These are phyloP conservation scores for Croton laevigatus DNA, from an alignment of 441 rosid genomes.

Conservation along the genomic window DNA sequence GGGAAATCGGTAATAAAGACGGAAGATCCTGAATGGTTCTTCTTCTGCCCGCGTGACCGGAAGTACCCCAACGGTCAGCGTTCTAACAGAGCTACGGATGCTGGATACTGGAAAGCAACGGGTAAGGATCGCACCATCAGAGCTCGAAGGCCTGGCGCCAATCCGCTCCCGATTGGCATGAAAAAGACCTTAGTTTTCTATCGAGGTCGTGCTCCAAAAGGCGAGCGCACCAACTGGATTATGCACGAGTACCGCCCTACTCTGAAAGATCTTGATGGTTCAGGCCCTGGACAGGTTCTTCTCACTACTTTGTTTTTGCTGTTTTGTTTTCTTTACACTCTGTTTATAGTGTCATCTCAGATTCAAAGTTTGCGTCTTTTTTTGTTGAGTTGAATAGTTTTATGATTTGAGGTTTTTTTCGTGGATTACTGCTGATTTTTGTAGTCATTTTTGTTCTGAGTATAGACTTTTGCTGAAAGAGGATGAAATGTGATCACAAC, in stretches of 20 bases:
- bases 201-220: slow-evolving; percentile 88
- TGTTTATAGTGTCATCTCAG: background rate
- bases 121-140: slow-evolving; percentile 89
- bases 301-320: background rate
- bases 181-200: slow-evolving; percentile 90
- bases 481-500: background rate
- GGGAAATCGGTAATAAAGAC: slow-evolving; percentile 79
- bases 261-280: slow-evolving; percentile 63
- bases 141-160: slow-evolving; percentile 42
- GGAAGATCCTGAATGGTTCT: slow-evolving; percentile 92
- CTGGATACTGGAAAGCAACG: slow-evolving; percentile 92
- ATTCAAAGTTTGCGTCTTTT: background rate
- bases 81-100: slow-evolving; percentile 83
- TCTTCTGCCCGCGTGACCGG: slow-evolving; percentile 84
- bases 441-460: background rate
- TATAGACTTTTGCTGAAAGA: background rate
- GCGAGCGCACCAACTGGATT: slow-evolving; percentile 79
- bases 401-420: background rate
- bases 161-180: slow-evolving; percentile 54
- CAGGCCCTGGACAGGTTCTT: slow-evolving; percentile 73
- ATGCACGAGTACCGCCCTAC: slow-evolving; percentile 93
- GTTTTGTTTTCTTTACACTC: background rate
- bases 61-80: slow-evolving; percentile 93
- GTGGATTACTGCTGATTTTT: background rate
- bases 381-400: background rate